A percentile compares a stretch with the other conserved stretches of the same genome.
Evolutionary conservation across 1,139 yeast species (phyloP).

Genomic region (Geotrichum citri-aurantii): DNA sequence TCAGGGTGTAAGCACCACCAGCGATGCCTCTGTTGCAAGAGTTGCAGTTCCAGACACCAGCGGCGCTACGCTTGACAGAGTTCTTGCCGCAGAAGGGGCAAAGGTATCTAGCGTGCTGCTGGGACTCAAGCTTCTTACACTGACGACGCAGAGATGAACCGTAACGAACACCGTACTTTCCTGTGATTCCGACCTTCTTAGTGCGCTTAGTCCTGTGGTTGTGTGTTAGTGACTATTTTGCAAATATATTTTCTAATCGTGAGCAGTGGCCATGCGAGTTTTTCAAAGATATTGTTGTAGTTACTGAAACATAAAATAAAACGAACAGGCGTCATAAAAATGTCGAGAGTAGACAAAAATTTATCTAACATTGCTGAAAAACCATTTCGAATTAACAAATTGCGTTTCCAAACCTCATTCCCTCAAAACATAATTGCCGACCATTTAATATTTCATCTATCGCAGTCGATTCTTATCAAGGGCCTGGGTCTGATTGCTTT

Average conservation of each 20-base stretch:
- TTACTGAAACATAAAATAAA: background rate
- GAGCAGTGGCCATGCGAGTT: background rate
- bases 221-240: background rate
- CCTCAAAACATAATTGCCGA: background rate
- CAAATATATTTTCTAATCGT: background rate
- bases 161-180: slow-evolving; percentile 99
- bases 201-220: slow-evolving; percentile 91
- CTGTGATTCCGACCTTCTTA: slow-evolving; percentile 99
- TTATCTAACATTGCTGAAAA: background rate
- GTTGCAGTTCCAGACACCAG: slow-evolving; percentile 98
- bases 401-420: background rate
- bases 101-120: slow-evolving; percentile 98
- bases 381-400: background rate
- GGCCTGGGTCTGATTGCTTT: background rate
- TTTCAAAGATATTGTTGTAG: background rate
- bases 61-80: slow-evolving; percentile 94
- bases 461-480: background rate
- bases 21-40: slow-evolving; percentile 96
- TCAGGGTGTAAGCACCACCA: slow-evolving; percentile 99
- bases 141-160: slow-evolving; percentile 99
- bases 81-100: slow-evolving; percentile 99
- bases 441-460: background rate
- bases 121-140: slow-evolving; percentile 98
- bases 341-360: background rate
- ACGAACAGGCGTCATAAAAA: background rate